Evolutionary conservation across 768 basidiomycete genomes (phyloP).

Genomic region (Lyophyllum semitale): DNA sequence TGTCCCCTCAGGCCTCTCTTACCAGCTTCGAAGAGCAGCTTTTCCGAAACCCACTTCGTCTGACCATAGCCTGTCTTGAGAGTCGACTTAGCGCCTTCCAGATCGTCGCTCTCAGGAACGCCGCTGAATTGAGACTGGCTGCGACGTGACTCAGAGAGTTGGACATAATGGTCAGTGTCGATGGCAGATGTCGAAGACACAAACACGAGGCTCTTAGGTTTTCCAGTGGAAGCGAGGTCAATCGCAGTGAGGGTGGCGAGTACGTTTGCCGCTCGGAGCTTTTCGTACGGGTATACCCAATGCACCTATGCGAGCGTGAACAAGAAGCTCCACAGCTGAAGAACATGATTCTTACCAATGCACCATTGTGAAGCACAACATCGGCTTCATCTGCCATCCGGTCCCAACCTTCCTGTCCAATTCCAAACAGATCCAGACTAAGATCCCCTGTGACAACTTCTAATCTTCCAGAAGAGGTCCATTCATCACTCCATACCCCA

Average conservation of each 20-base stretch:
- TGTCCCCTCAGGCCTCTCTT: constrained; percentile 81
- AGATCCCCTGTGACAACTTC: constrained; percentile 88
- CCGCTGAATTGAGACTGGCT: constrained; percentile 53
- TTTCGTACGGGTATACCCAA: constrained; percentile 98
- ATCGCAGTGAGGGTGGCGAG: constrained; percentile 84
- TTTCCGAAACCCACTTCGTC: constrained; percentile 98
- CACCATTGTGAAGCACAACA: constrained; percentile 91
- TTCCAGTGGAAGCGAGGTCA: constrained; percentile 71
- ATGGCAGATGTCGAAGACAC: constrained; percentile 96
- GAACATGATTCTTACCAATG: constrained; percentile 65
- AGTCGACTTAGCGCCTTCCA: constrained; percentile 76
- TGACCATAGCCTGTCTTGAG: constrained; percentile 96
- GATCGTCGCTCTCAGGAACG: constrained; percentile 83
- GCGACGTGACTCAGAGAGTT: constrained; percentile 73
- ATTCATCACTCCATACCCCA: constrained; percentile 86
- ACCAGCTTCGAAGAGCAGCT: constrained; percentile 89
- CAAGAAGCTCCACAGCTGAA: not conserved
- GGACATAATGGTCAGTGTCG: constrained; percentile 89
- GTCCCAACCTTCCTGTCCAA: constrained; percentile 65
- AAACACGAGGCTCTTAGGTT: constrained; percentile 82
- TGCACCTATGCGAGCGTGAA: constrained; percentile 64
- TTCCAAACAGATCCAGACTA: constrained; percentile 71
- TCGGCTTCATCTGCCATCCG: constrained; percentile 73
- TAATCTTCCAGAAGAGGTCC: constrained; percentile 67
- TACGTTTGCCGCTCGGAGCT: constrained; percentile 91